Evolutionary conservation across 2,329 filamentous ascomycete genomes (phyloP), one percentile per base, ranked within the genome.

Genomic region (Fusarium scirpi): DNA sequence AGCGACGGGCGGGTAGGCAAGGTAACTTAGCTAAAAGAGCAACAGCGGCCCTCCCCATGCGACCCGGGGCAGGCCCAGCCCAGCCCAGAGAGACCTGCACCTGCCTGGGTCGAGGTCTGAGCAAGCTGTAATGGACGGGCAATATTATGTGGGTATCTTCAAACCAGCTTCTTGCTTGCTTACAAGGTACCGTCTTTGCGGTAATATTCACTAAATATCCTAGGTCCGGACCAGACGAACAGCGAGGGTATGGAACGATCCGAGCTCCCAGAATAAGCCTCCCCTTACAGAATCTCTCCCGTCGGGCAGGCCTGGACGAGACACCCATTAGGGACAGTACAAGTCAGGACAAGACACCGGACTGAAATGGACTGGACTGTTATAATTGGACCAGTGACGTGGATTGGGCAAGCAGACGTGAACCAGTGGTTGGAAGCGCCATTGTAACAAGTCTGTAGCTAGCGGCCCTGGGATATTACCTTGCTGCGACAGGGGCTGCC

Each of bases 391-490:
- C 56, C 68, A 47, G 67, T 65, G 71, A 66, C 66, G 54, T 65
- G 65, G 61, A 71, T 67, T 66, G 64, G 48, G 56, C 30, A 62
- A 55, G 69, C 34, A 61, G 58, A 60, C 59, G 52, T 59, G 70
- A 76, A 61, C 74, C 74, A 76, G 70, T 76, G 70, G 57, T 71
- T 76, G 67, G 54, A 72, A 71, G 70, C 74, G 69, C 73, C 69
- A 73, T 69, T 54, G 66, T 70, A 61, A 52, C 70, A 57, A 67
- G 56, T 71, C 70, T 77, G 74, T 74, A 77, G 63, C 76, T 77
- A 77, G 62, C 61, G 72, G 62, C 41, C 51, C 58, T 67, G 71
- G 74, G 74, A 77, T 74, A 77, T 77, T 77, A 76, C 73, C 72
- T 72, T 68, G 70, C 62, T 75, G 74, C 73, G 72, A 54, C 74